Percentiles rank a stretch among this genome's conserved stretches.
Conservation (phyloP, 2,329 filamentous ascomycete genomes). For the Coleophoma crateriformis region DNA sequence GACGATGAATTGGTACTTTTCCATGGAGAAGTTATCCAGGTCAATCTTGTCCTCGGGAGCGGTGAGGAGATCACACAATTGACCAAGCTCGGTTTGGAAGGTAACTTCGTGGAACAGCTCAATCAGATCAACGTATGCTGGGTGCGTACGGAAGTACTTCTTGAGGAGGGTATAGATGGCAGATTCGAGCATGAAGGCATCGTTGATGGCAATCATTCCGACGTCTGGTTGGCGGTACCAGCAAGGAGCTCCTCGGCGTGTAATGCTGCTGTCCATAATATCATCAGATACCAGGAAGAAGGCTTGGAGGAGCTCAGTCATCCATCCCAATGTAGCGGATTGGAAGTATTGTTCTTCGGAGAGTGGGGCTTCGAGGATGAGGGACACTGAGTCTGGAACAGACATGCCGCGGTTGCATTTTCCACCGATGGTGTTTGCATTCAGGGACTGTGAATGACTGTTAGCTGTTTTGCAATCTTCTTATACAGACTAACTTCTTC, state of each 20-base stretch:
- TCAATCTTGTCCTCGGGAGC: constrained; percentile 92
- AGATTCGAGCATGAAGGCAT: constrained; percentile 91
- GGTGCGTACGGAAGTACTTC: constrained; percentile 86
- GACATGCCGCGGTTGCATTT: constrained; percentile 99
- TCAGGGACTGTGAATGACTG: constrained; percentile 55
- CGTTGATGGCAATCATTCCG: constrained; percentile 97
- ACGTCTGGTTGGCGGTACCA: constrained; percentile 92
- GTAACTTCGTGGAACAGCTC: constrained; percentile 96
- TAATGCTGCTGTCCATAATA: constrained; percentile 97
- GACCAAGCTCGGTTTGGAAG: constrained; percentile 91
- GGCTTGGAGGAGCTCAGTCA: constrained; percentile 96
- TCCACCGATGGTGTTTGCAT: constrained; percentile 83
- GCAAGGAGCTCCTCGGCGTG: constrained; percentile 87
- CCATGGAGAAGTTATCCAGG: constrained; percentile 89
- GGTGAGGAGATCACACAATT: constrained; percentile 90
- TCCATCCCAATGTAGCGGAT: constrained; percentile 85
- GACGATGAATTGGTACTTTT: constrained; percentile 97
- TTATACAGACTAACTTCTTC: constrained; percentile 1
- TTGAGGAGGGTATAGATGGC: constrained; percentile 88
- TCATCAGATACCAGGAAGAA: constrained; percentile 99
- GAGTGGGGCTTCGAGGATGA: constrained; percentile 69
- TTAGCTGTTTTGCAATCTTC: background rate
- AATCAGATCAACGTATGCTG: constrained; percentile 82
- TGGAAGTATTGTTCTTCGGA: constrained; percentile 81
- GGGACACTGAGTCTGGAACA: constrained; percentile 82